Percentiles rank a stretch among this genome's conserved stretches.
Conservation (phyloP, 768 basidiomycete genomes). For the Rhodocollybia butyracea region DNA sequence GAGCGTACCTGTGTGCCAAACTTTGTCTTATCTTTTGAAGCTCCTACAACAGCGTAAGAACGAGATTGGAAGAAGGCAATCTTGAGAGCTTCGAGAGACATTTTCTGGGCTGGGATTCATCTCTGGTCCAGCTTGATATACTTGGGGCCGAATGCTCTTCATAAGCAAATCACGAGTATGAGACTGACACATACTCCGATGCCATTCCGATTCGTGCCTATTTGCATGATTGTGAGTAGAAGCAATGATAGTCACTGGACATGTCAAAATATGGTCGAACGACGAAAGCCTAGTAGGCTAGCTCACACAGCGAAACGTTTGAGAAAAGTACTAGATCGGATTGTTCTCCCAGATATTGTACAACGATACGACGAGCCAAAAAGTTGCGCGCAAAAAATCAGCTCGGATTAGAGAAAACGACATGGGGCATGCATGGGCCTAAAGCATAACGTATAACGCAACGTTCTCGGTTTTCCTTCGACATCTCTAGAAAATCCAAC, state of each 20-base stretch:
- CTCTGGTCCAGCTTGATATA: neutral
- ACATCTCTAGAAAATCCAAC: neutral
- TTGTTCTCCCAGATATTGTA: neutral
- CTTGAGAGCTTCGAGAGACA: slow-evolving; percentile 30
- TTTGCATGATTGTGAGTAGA: no score
- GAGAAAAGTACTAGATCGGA: no score
- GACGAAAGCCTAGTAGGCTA: no score
- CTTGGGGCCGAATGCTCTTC: neutral
- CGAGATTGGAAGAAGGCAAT: slow-evolving; percentile 63
- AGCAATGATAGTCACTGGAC: no score
- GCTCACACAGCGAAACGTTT: no score
- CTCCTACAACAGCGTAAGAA: slow-evolving; percentile 76
- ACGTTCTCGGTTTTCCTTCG: neutral
- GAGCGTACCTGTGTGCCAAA: slow-evolving; percentile 59
- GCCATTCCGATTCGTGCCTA: no score
- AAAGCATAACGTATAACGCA: neutral
- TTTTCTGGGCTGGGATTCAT: slow-evolving; percentile 19
- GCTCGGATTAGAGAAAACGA: neutral
- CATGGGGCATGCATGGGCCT: neutral
- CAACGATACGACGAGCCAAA: neutral
- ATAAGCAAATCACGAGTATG: slow-evolving; percentile 8
- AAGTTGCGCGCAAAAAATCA: neutral
- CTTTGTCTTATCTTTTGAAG: slow-evolving; percentile 76
- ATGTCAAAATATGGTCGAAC: no score
- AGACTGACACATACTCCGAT: neutral